These are phyloP conservation scores for Phytophthora hybrid DNA, from an alignment of 352 stramenopile species.

Conservation along the genomic window DNA sequence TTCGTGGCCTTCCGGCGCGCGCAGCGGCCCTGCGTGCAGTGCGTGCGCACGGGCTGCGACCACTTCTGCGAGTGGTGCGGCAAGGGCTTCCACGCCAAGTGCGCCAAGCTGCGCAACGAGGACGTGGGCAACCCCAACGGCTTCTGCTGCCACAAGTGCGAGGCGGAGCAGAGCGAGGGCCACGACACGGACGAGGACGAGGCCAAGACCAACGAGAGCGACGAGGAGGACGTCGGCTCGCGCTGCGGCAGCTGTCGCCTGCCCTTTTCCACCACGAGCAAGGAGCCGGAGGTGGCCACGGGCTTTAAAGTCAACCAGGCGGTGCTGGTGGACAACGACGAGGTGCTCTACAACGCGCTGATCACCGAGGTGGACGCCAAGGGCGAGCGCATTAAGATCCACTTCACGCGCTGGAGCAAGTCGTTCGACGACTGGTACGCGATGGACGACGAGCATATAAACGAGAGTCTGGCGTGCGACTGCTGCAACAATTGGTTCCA, in stretches of 20 bases:
- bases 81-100: slow-evolving; percentile 82
- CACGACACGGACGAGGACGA: slow-evolving; percentile 63
- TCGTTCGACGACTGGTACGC: slow-evolving; percentile 91
- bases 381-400: slow-evolving; percentile 85
- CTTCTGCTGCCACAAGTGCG: slow-evolving; percentile 82
- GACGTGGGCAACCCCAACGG: slow-evolving; percentile 62
- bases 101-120: slow-evolving; percentile 58
- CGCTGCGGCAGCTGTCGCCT: slow-evolving; percentile 70
- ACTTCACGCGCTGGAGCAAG: slow-evolving; percentile 89
- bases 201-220: slow-evolving; percentile 38
- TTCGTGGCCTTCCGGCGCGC: slow-evolving; percentile 79
- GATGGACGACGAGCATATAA: slow-evolving; percentile 91
- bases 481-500: slow-evolving; percentile 92
- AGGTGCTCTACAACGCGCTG: slow-evolving; percentile 88
- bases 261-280: slow-evolving; percentile 56
- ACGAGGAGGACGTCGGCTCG: slow-evolving; percentile 68
- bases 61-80: slow-evolving; percentile 90
- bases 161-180: slow-evolving; percentile 67
- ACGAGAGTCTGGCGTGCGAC: slow-evolving; percentile 89
- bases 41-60: slow-evolving; percentile 65
- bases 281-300: slow-evolving; percentile 31
- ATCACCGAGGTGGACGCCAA: slow-evolving; percentile 83
- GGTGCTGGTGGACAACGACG: slow-evolving; percentile 87
- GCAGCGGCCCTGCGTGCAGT: slow-evolving; percentile 74
- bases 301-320: slow-evolving; percentile 85